Evolutionary conservation across 345 rosid genomes (phyloP).

Genomic region (Rhodamnia argentea): DNA sequence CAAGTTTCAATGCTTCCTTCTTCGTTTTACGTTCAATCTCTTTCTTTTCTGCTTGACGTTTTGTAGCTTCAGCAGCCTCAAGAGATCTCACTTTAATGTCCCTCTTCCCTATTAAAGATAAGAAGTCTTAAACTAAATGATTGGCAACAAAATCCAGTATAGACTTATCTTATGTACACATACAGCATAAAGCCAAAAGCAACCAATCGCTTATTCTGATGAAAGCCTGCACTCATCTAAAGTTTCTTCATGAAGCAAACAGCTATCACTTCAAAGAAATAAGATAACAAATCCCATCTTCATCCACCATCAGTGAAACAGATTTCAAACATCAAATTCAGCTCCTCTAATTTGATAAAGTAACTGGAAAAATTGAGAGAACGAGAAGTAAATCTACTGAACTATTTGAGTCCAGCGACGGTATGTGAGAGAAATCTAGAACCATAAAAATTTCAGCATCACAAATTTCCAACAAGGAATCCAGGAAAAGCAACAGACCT

Average conservation of each 20-base stretch:
- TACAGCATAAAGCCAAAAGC: background rate
- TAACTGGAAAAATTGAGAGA: background rate
- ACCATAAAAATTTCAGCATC: background rate
- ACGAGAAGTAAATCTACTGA: background rate
- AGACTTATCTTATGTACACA: background rate
- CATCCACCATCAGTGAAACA: background rate
- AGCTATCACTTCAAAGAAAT: background rate
- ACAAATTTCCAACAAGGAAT: background rate
- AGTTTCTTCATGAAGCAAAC: background rate
- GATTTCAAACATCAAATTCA: background rate
- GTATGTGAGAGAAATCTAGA: background rate
- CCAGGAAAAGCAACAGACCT: background rate
- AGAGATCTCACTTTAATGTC: slow-evolving; percentile 84
- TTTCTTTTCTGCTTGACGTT: slow-evolving; percentile 69
- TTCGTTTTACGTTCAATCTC: slow-evolving; percentile 76
- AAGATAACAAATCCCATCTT: background rate
- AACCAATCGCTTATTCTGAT: background rate
- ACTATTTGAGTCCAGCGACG: background rate
- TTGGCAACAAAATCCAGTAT: background rate
- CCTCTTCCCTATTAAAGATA: slow-evolving; percentile 55
- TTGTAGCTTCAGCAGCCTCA: slow-evolving; percentile 84
- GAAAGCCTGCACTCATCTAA: background rate
- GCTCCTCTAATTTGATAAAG: background rate
- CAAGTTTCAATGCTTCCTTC: slow-evolving; percentile 74
- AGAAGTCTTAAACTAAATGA: background rate